Evolutionary conservation across 352 stramenopile genomes (phyloP).

Genomic region (Pythium brassicae): DNA sequence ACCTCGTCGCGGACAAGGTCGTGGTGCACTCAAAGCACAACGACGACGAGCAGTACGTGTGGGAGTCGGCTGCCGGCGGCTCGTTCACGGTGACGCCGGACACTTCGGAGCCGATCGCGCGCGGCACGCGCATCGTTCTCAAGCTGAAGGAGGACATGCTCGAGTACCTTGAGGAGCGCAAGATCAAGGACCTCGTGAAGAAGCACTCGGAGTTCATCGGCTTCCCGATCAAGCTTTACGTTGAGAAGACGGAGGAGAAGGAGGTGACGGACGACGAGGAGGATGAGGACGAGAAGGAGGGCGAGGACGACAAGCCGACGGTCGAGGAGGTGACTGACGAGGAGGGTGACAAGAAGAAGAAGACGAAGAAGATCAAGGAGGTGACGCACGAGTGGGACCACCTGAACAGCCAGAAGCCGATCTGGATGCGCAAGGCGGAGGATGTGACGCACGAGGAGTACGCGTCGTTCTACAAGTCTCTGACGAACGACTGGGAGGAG

Average conservation of each 20-base stretch:
- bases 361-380: conserved; percentile 97
- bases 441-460: conserved; percentile 99
- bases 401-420: conserved; percentile 99
- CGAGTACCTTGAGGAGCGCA: conserved; percentile 98
- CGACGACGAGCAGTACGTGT: conserved; percentile 97
- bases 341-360: conserved; percentile 98
- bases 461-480: conserved; percentile 99
- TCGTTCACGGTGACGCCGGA: conserved; percentile 96
- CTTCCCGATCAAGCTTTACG: conserved; percentile 99
- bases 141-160: conserved; percentile 99
- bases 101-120: conserved; percentile 81
- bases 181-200: conserved; percentile 99
- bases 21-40: conserved; percentile 99
- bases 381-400: conserved; percentile 99
- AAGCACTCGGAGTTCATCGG: conserved; percentile 99
- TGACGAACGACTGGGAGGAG: conserved; percentile 99
- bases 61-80: conserved; percentile 96
- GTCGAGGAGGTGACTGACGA: conserved; percentile 96
- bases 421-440: conserved; percentile 99
- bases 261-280: conserved; percentile 99
- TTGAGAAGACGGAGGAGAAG: conserved; percentile 99
- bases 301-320: conserved; percentile 96
- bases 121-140: conserved; percentile 96
- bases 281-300: conserved; percentile 94
- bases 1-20: conserved; percentile 99